Evolutionary conservation across 106 monocot genomes (phyloP).

Genomic region (Dendrobium nobile): DNA sequence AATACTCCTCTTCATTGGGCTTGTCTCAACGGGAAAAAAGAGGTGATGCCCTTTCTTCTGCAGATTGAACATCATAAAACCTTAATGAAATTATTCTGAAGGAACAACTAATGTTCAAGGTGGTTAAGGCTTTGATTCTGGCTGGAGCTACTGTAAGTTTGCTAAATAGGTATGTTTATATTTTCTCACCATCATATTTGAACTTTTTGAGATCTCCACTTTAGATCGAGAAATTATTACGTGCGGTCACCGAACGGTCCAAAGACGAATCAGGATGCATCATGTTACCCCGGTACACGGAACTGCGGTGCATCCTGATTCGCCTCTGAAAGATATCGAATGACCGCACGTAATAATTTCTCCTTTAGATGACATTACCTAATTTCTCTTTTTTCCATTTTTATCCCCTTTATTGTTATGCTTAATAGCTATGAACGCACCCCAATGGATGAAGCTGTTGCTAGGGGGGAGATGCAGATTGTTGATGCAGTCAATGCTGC

Average conservation of each 20-base stretch:
- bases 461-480: conserved; percentile 64
- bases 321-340: too few species aligned
- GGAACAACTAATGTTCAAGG: conserved; percentile 33
- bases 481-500: conserved; percentile 66
- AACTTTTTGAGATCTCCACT: too few species aligned
- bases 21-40: conserved; percentile 86
- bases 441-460: conserved; percentile 87
- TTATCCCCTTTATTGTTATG: background rate
- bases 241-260: too few species aligned
- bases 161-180: background rate
- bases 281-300: too few species aligned
- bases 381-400: background rate
- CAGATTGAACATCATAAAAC: background rate
- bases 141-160: conserved; percentile 43
- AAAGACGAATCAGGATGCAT: too few species aligned
- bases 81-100: background rate
- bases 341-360: too few species aligned
- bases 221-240: too few species aligned
- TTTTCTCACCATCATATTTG: background rate
- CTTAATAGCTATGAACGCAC: conserved; percentile 61
- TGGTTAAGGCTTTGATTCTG: conserved; percentile 59
- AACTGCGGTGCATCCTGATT: too few species aligned
- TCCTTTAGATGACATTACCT: too few species aligned
- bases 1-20: conserved; percentile 97
- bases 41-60: conserved; percentile 29